Evolutionary conservation across 2,329 filamentous ascomycete genomes (phyloP).

Genomic region (Cyphellophora europaea): DNA sequence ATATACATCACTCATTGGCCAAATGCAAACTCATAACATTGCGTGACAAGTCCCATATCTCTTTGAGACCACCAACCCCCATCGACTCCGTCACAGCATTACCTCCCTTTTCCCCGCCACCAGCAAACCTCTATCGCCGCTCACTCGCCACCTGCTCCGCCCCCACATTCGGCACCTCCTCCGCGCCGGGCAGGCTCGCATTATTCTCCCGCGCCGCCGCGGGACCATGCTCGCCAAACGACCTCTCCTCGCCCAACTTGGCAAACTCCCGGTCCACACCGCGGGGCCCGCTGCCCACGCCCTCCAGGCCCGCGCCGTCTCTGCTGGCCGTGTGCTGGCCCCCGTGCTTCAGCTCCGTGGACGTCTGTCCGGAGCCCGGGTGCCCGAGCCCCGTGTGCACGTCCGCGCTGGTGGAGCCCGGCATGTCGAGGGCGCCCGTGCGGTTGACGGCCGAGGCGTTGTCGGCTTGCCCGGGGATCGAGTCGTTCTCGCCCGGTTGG

Average conservation of each 20-base stretch:
- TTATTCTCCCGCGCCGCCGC: conserved; percentile 11
- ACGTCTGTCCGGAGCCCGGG: conserved; percentile 40
- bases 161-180: too few species aligned
- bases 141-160: too few species aligned
- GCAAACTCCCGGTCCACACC: conserved; percentile 10
- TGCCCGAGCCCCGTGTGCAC: conserved; percentile 46
- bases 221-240: conserved; percentile 4
- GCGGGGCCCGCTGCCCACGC: conserved; percentile 24
- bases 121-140: too few species aligned
- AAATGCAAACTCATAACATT: too few species aligned
- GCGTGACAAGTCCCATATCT: too few species aligned
- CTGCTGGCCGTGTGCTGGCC: conserved; percentile 33
- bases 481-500: conserved; percentile 15
- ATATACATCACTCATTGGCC: too few species aligned
- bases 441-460: conserved; percentile 30
- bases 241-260: conserved; percentile 6
- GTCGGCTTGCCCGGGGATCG: conserved; percentile 30
- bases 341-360: conserved; percentile 38
- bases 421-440: conserved; percentile 35
- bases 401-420: conserved; percentile 43
- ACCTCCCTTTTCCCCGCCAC: too few species aligned
- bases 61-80: too few species aligned
- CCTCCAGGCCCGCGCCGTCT: conserved; percentile 32
- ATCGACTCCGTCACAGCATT: too few species aligned
- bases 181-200: conserved; percentile 8